Percentiles rank a stretch among this genome's conserved stretches.
phyloP scores from a whole-genome alignment of 2,329 filamentous ascomycete genomes.

The Graphilbum ipis-grandicollis region DNA sequence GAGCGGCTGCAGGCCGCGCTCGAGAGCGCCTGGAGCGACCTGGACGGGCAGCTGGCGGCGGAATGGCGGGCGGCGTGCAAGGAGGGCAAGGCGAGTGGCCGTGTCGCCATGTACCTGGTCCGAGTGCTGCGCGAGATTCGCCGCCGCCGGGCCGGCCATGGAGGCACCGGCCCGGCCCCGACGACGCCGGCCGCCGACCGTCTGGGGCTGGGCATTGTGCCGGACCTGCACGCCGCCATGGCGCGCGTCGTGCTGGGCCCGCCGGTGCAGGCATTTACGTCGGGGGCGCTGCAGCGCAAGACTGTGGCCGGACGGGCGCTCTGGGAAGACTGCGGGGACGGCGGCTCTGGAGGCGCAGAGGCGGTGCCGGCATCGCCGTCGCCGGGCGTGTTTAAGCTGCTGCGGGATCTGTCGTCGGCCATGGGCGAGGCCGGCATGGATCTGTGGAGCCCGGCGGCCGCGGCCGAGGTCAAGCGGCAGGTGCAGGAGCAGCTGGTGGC shows the following conservation, averaged over 20 bases:
- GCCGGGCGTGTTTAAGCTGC: slow-evolving; percentile 51
- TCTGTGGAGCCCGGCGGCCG: slow-evolving; percentile 60
- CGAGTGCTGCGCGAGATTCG: slow-evolving; percentile 61
- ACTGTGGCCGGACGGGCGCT: slow-evolving; percentile 45
- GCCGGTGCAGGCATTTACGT: slow-evolving; percentile 29
- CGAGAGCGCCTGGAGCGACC: slow-evolving; percentile 18
- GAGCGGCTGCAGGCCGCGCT: slow-evolving; percentile 17
- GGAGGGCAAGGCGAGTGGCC: slow-evolving; percentile 13
- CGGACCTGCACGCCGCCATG: slow-evolving; percentile 45
- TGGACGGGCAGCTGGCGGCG: slow-evolving; percentile 36
- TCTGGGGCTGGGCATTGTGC: slow-evolving; percentile 45
- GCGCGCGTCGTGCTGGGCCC: slow-evolving; percentile 31
- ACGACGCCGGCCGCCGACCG: slow-evolving; percentile 20
- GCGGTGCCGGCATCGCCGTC: slow-evolving; percentile 65
- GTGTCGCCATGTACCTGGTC: slow-evolving; percentile 49
- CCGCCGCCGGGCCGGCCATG: slow-evolving; percentile 37
- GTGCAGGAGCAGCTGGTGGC: slow-evolving; percentile 32
- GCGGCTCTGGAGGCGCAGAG: no score
- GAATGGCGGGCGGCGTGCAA: slow-evolving; percentile 35
- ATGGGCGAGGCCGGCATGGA: slow-evolving; percentile 62
- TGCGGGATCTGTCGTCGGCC: slow-evolving; percentile 43
- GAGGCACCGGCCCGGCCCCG: neutral
- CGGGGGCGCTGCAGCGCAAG: slow-evolving; percentile 23
- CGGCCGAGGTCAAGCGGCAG: slow-evolving; percentile 42
- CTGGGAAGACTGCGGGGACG: slow-evolving; percentile 69